Conservation (phyloP, 768 basidiomycete genomes). For the Suillus spraguei region DNA sequence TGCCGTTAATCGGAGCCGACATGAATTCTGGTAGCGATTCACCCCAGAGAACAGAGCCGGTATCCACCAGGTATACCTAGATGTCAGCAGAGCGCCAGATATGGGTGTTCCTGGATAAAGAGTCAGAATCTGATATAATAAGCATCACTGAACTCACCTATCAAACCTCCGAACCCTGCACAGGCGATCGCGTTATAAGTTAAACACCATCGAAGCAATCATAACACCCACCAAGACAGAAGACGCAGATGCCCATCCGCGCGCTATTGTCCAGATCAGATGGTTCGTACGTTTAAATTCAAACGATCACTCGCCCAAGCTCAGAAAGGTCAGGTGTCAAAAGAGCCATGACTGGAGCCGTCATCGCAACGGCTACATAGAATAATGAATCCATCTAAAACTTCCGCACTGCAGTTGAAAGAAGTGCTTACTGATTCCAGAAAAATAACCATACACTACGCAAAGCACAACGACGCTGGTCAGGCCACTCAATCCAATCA, state of each 20-base stretch:
- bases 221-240: slow-evolving; percentile 37
- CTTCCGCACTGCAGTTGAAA: not conserved
- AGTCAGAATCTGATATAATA: slow-evolving; percentile 18
- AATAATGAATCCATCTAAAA: not conserved
- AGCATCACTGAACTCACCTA: slow-evolving; percentile 18
- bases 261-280: slow-evolving; percentile 17
- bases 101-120: slow-evolving; percentile 51
- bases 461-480: slow-evolving; percentile 45
- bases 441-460: slow-evolving; percentile 50
- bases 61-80: slow-evolving; percentile 56
- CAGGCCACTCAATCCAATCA: slow-evolving; percentile 41
- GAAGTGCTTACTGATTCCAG: slow-evolving; percentile 40
- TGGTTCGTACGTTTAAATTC: not conserved
- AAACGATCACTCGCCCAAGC: slow-evolving; percentile 41
- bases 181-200: not conserved
- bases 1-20: not conserved
- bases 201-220: not conserved
- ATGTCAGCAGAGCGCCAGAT: slow-evolving; percentile 54
- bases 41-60: slow-evolving; percentile 55
- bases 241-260: slow-evolving; percentile 52
- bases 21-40: slow-evolving; percentile 7
- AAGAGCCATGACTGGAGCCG: slow-evolving; percentile 47
- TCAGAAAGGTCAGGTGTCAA: slow-evolving; percentile 49
- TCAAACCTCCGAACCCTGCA: slow-evolving; percentile 27
- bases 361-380: slow-evolving; percentile 36